Base-by-base conservation (phyloP, 2,329 filamentous ascomycete genomes). In the Microcyclosporella mali region DNA sequence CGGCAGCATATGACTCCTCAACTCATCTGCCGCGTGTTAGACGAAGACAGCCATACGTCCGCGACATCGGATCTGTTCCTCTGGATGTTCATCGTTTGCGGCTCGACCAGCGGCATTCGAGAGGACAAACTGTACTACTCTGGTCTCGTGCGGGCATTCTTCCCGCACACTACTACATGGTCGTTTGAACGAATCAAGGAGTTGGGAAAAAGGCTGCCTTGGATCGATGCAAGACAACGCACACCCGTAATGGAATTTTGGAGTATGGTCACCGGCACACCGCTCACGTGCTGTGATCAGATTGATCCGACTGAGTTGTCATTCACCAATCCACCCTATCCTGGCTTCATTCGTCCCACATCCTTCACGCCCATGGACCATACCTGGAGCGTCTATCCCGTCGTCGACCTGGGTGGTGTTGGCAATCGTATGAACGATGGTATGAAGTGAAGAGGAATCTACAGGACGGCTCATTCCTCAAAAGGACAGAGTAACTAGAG, bases 41-140 rank as follows among this genome's bases (percentile, higher is more conserved):
- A 34, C 6, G 17, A 32, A 16, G 33, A 38, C 17, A 31, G 15
- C 11, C 33, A 41, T 7, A 41, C 25, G 4, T 25, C 29, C 6
- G 33, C 46, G 1, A 36, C 45, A 10, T 37, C 31, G 3, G 46
- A 51, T 7, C 21, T 51, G 12, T 34, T 49, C 1, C 37, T 47
- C 9, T 51, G 49, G 49, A 48, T 47, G 30, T 25, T 51, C 3
- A 34, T 49, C n/a, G 43, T 51, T 3, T 43, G 35, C 14, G 44
- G 46, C 28, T 45, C 45, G 2, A 43, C 46, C 9, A 40, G 43
- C 6, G 15, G 28, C 4, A n/a, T 40, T 0, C 11, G 12, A 8
- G 39, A 41, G 12, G 37, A 46, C 9, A 40, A 35, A 19, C 36
- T 38, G 3, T 40, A 45, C n/a, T 51, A 47, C 16, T 46, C 43